Evolutionary conservation across 192 early-diverging fungal genomes (phyloP).

Genomic region (Coemansia pectinata): DNA sequence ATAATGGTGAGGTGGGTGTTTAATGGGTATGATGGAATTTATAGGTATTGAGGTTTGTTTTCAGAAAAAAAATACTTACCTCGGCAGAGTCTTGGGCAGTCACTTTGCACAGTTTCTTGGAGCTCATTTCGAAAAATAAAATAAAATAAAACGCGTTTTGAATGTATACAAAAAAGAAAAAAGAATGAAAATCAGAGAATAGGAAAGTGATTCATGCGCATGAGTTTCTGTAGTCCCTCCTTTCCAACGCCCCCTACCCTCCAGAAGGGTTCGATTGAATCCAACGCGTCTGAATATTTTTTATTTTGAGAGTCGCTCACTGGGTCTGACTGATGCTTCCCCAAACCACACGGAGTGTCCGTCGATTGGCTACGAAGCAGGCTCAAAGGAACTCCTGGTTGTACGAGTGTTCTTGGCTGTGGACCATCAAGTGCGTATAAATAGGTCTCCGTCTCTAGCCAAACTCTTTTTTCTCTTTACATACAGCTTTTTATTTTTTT

Average conservation of each 20-base stretch:
- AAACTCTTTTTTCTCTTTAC: not conserved
- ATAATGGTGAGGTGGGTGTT: not conserved
- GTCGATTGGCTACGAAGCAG: not conserved
- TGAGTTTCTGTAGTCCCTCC: not conserved
- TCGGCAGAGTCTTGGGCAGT: not conserved
- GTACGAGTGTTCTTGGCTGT: not conserved
- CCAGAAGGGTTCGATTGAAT: not conserved
- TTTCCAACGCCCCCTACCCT: not conserved
- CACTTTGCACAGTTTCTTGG: conserved; percentile 3
- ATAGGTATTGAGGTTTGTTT: not conserved
- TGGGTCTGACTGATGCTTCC: not conserved
- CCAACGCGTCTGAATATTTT: not conserved
- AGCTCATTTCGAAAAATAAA: not conserved
- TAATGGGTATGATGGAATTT: not conserved
- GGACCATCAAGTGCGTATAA: not conserved
- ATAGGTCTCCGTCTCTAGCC: not conserved
- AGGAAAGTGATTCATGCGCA: not conserved
- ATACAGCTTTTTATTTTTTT: not conserved
- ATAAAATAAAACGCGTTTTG: not conserved
- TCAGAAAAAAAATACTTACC: not conserved
- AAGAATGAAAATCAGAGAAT: not conserved
- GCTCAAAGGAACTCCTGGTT: not conserved
- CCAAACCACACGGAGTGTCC: not conserved
- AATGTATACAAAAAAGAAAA: not conserved
- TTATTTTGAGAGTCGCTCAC: not conserved